Evolutionary conservation across 805 yeast genomes (phyloP).

Genomic region (Starmerella khaoyaiensis): DNA sequence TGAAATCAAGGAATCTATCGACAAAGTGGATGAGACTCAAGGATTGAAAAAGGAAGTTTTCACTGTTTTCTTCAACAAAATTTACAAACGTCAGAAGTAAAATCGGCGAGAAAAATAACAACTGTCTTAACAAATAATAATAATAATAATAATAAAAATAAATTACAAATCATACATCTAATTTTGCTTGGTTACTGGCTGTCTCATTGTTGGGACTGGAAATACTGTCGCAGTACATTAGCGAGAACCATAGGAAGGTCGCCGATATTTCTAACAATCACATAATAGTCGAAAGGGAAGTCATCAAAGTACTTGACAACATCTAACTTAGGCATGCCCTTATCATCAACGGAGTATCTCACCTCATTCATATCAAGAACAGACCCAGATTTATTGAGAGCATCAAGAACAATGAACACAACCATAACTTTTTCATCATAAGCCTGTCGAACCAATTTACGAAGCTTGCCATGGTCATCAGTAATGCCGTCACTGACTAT

Average conservation of each 20-base stretch:
- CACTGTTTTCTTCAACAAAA: slow-evolving; percentile 70
- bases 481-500: slow-evolving; percentile 94
- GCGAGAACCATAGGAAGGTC: slow-evolving; percentile 90
- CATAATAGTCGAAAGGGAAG: slow-evolving; percentile 95
- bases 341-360: slow-evolving; percentile 47
- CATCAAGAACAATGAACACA: slow-evolving; percentile 88
- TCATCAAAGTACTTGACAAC: slow-evolving; percentile 78
- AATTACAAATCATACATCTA: background rate
- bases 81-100: slow-evolving; percentile 71
- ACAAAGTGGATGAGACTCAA: slow-evolving; percentile 68
- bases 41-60: slow-evolving; percentile 90
- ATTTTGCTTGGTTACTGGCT: background rate
- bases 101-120: too few species aligned
- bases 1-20: slow-evolving; percentile 51
- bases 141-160: background rate
- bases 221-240: slow-evolving; percentile 80
- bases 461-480: slow-evolving; percentile 78
- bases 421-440: slow-evolving; percentile 87
- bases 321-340: slow-evolving; percentile 58
- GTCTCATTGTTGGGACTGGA: slow-evolving; percentile 28
- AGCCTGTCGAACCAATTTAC: slow-evolving; percentile 77
- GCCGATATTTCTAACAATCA: slow-evolving; percentile 74
- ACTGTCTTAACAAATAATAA: background rate
- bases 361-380: slow-evolving; percentile 94
- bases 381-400: slow-evolving; percentile 54